Conservation (phyloP, 2,329 filamentous ascomycete genomes). For the Helicocarpus griseus region DNA sequence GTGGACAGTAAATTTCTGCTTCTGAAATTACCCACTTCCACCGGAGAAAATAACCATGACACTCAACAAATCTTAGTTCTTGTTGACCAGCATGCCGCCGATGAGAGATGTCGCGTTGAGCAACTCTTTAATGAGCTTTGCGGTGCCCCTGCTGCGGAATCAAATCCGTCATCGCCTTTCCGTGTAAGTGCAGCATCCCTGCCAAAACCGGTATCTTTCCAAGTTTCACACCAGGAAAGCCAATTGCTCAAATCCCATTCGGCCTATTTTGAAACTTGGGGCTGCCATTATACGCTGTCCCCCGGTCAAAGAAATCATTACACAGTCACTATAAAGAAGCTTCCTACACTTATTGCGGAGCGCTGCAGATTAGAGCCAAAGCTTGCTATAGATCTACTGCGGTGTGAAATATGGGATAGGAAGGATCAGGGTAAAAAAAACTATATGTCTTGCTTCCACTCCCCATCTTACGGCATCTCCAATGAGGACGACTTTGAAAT, state of each 20-base stretch:
- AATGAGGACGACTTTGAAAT: neutral
- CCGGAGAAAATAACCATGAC: neutral
- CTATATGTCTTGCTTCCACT: neutral
- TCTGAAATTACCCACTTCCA: slow-evolving; percentile 33
- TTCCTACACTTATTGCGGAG: slow-evolving; percentile 66
- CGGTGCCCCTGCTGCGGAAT: slow-evolving; percentile 14
- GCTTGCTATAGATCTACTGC: slow-evolving; percentile 62
- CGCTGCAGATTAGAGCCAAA: slow-evolving; percentile 64
- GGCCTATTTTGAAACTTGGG: slow-evolving; percentile 61
- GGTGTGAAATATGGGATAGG: slow-evolving; percentile 62
- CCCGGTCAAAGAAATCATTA: slow-evolving; percentile 7
- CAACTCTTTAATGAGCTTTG: slow-evolving; percentile 53
- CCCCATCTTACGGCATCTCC: neutral
- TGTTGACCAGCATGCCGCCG: slow-evolving; percentile 89
- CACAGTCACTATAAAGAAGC: slow-evolving; percentile 41
- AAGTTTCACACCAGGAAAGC: slow-evolving; percentile 53
- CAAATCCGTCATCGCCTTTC: neutral
- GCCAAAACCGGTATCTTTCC: slow-evolving; percentile 51
- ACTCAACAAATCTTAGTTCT: slow-evolving; percentile 50
- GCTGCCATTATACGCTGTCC: slow-evolving; percentile 53
- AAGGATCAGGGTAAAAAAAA: slow-evolving; percentile 35
- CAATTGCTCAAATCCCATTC: slow-evolving; percentile 46
- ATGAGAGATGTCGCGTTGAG: slow-evolving; percentile 78
- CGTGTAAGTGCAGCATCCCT: slow-evolving; percentile 25
- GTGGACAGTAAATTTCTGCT: slow-evolving; percentile 88